Evolutionary conservation across 768 basidiomycete species (phyloP).

Genomic region (Kockovaella imperatae): DNA sequence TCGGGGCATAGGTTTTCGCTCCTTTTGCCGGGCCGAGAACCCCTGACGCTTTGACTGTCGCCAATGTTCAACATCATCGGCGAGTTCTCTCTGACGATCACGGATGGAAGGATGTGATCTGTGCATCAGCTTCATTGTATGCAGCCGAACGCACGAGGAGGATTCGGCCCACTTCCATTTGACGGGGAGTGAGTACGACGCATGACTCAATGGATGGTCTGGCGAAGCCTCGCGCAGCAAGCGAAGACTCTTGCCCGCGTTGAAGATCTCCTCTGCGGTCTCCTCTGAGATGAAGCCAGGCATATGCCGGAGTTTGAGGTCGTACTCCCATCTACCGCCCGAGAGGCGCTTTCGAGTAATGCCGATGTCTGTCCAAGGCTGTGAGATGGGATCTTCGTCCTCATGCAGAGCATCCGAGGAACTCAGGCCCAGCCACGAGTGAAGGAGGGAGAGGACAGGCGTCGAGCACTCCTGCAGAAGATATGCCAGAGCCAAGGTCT

Average conservation of each 20-base stretch:
- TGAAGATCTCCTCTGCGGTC: conserved; percentile 22
- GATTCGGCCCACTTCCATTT: conserved; percentile 20
- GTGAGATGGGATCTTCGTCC: conserved; percentile 11
- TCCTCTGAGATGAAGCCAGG: conserved; percentile 27
- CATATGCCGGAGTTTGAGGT: conserved; percentile 23
- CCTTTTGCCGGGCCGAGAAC: too few relatives aligned
- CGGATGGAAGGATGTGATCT: too few relatives aligned
- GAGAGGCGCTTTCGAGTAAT: conserved; percentile 14
- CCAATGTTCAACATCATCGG: too few relatives aligned
- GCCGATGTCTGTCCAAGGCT: conserved; percentile 36
- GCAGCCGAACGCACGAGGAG: neutral
- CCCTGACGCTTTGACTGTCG: too few relatives aligned
- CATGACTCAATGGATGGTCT: conserved; percentile 24
- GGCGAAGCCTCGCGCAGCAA: conserved; percentile 26
- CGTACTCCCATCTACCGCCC: conserved; percentile 19
- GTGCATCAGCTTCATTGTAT: too few relatives aligned
- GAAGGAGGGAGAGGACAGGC: conserved; percentile 22
- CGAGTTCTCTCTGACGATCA: too few relatives aligned
- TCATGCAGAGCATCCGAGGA: conserved; percentile 11
- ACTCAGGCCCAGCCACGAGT: conserved; percentile 27
- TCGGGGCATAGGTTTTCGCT: too few relatives aligned
- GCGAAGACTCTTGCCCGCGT: conserved; percentile 30
- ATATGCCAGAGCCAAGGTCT: conserved; percentile 19
- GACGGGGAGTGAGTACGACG: conserved; percentile 12
- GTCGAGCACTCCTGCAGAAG: conserved; percentile 15